These are phyloP conservation scores for Collybiopsis confluens DNA, from an alignment of 768 basidiomycete genomes.

Conservation along the genomic window DNA sequence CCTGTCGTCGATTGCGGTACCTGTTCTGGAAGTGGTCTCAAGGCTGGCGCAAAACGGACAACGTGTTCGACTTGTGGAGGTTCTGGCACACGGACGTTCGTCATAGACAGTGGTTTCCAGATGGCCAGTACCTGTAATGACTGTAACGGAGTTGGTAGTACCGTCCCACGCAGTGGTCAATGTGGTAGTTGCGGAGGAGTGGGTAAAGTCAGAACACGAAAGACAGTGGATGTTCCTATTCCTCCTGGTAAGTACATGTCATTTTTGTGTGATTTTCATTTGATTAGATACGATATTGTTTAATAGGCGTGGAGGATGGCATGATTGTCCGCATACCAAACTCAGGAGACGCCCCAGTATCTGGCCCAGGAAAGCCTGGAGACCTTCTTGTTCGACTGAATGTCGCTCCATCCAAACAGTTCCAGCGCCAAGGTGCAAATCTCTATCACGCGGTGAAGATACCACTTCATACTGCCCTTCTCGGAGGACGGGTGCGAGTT, in stretches of 20 bases:
- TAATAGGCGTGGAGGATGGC: slow-evolving; percentile 86
- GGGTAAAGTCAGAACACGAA: slow-evolving; percentile 81
- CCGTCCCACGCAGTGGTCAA: slow-evolving; percentile 70
- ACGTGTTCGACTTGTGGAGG: slow-evolving; percentile 82
- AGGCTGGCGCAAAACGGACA: slow-evolving; percentile 76
- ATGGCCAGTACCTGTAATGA: slow-evolving; percentile 88
- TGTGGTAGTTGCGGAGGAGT: slow-evolving; percentile 82
- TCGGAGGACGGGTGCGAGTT: slow-evolving; percentile 91
- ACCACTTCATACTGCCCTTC: slow-evolving; percentile 84
- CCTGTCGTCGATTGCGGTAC: slow-evolving; percentile 81
- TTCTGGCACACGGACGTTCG: slow-evolving; percentile 82
- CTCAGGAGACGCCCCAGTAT: slow-evolving; percentile 79
- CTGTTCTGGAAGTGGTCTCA: slow-evolving; percentile 85
- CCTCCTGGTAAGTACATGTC: slow-evolving; percentile 64
- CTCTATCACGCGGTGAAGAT: slow-evolving; percentile 87
- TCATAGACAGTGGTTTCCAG: slow-evolving; percentile 91
- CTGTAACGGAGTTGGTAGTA: slow-evolving; percentile 79
- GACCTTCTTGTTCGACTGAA: slow-evolving; percentile 85
- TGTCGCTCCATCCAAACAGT: slow-evolving; percentile 78
- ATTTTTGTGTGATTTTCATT: slow-evolving; percentile 13
- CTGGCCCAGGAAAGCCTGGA: slow-evolving; percentile 73
- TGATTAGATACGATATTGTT: slow-evolving; percentile 3
- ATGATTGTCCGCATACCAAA: slow-evolving; percentile 83
- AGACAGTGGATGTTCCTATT: slow-evolving; percentile 75
- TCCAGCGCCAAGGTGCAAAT: slow-evolving; percentile 88